phyloP scores from a whole-genome alignment of 1,139 yeast genomes.

The Scheffersomyces lignicola region DNA sequence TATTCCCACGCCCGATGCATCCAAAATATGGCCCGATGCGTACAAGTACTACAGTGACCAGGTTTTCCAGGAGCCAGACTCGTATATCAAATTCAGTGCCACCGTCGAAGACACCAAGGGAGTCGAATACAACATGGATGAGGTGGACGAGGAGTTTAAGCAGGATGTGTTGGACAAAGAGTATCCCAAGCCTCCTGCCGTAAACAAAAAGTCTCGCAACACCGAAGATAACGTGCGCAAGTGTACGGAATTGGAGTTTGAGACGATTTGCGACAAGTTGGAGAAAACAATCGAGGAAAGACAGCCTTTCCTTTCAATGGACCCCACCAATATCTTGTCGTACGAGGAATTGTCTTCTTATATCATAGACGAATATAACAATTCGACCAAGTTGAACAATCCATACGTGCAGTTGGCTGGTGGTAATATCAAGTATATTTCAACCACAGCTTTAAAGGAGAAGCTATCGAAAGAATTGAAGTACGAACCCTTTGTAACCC shows the following conservation, averaged over 20 bases:
- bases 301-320: constrained; percentile 87
- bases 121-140: constrained; percentile 87
- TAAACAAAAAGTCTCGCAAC: constrained; percentile 14
- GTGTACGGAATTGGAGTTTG: constrained; percentile 83
- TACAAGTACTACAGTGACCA: constrained; percentile 63
- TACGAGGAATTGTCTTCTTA: constrained; percentile 66
- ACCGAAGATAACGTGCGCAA: constrained; percentile 19
- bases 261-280: constrained; percentile 68
- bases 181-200: constrained; percentile 21
- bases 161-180: constrained; percentile 37
- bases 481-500: constrained; percentile 41
- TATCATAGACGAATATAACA: constrained; percentile 36
- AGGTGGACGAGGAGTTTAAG: constrained; percentile 73
- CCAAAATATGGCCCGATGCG: constrained; percentile 79
- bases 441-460: constrained; percentile 40
- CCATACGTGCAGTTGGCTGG: constrained; percentile 29
- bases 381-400: constrained; percentile 25
- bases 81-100: constrained; percentile 86
- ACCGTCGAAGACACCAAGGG: constrained; percentile 95
- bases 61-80: constrained; percentile 67
- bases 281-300: constrained; percentile 74
- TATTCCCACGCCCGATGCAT: constrained; percentile 97
- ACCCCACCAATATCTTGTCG: constrained; percentile 72
- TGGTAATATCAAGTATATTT: constrained; percentile 33
- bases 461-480: constrained; percentile 39